Evolutionary conservation across 164 flowering plant genomes (phyloP).

Genomic region (Vitis vinifera): ASM3070453v1 NC_081820.1:24610501-24611000

Average conservation of each 20-base stretch:
- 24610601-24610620: neutral
- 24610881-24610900: no score
- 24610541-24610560: neutral
- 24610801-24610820: neutral
- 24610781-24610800: neutral
- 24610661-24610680: no score
- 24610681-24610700: neutral
- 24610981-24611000: neutral
- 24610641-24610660: no score
- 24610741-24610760: no score
- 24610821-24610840: neutral
- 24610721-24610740: no score
- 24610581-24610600: neutral
- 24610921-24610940: no score
- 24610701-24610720: neutral
- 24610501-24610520: conserved; percentile 50
- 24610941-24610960: neutral
- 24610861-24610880: neutral
- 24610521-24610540: neutral
- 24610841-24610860: no score
- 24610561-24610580: neutral
- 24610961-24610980: neutral
- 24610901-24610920: no score
- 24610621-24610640: neutral
- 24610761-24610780: no score